These are phyloP conservation scores for Dendrobium huoshanense DNA, from an alignment of 106 monocot genomes.

Conservation along the genomic window DNA sequence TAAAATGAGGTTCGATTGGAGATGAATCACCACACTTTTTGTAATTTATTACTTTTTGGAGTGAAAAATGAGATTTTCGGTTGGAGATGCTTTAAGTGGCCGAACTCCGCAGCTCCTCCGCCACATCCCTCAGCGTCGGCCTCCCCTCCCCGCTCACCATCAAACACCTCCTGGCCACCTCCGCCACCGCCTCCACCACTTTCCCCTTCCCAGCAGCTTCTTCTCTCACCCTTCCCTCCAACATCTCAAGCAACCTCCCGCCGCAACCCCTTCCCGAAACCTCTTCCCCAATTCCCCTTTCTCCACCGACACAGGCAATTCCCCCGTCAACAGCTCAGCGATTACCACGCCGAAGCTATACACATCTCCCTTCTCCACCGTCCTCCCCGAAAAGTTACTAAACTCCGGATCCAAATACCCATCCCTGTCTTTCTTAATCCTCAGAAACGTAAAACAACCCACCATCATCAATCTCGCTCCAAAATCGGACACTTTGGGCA, in stretches of 20 bases:
- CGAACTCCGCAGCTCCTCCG: slow-evolving; percentile 26
- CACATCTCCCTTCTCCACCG: slow-evolving; percentile 39
- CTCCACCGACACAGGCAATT: slow-evolving; percentile 27
- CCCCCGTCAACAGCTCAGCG: slow-evolving; percentile 35
- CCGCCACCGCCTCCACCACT: slow-evolving; percentile 15
- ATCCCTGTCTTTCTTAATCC: slow-evolving; percentile 30
- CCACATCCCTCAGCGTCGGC: slow-evolving; percentile 62
- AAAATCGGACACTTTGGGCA: slow-evolving; percentile 42
- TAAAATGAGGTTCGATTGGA: too few species aligned
- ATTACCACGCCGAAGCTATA: slow-evolving; percentile 65
- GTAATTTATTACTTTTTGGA: too few species aligned
- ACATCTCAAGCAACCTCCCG: slow-evolving; percentile 5
- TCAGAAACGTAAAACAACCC: slow-evolving; percentile 25
- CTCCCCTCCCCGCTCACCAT: slow-evolving; percentile 39
- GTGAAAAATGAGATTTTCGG: too few species aligned
- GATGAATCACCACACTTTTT: too few species aligned
- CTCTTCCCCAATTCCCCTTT: slow-evolving; percentile 15
- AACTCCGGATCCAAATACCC: slow-evolving; percentile 54
- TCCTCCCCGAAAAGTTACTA: slow-evolving; percentile 8
- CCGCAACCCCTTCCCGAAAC: slow-evolving; percentile 12
- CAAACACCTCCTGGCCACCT: slow-evolving; percentile 40
- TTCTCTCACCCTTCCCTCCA: slow-evolving; percentile 15
- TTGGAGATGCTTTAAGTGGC: too few species aligned
- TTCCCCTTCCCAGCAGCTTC: slow-evolving; percentile 21
- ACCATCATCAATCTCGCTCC: slow-evolving; percentile 31